Percentiles rank a stretch among this genome's conserved stretches.
phyloP scores from a whole-genome alignment of 2,329 filamentous ascomycete genomes.

The Beauveria varroae region DNA sequence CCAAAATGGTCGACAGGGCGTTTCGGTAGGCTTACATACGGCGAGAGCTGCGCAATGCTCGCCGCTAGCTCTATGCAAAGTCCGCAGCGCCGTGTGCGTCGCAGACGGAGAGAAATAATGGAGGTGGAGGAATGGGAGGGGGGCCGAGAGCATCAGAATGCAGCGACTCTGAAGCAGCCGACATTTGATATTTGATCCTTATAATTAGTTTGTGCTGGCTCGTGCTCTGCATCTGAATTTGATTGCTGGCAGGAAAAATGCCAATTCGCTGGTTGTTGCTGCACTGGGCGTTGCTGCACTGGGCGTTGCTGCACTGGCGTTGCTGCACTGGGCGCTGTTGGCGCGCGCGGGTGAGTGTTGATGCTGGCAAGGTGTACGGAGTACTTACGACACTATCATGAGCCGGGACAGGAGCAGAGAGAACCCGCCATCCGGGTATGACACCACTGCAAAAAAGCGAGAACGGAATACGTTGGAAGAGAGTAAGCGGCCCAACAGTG shows the following conservation, averaged over 20 bases:
- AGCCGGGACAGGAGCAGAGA: no score
- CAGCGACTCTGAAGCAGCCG: no score
- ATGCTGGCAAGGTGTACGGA: no score
- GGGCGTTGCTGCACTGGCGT: no score
- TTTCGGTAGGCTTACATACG: slow-evolving; percentile 24
- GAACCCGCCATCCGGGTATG: no score
- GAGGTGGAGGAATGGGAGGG: neutral
- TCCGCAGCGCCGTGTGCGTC: neutral
- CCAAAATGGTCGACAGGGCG: slow-evolving; percentile 19
- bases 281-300: neutral
- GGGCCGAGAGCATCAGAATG: neutral
- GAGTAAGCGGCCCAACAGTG: neutral
- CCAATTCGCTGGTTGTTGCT: neutral
- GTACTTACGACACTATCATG: no score
- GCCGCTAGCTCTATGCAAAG: slow-evolving; percentile 11
- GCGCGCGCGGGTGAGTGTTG: no score
- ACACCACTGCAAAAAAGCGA: neutral
- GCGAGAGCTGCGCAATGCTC: slow-evolving; percentile 16
- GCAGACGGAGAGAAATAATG: no score
- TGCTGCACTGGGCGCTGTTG: neutral
- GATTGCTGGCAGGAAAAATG: neutral
- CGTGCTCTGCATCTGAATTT: neutral
- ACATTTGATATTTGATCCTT: no score
- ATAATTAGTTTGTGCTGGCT: neutral
- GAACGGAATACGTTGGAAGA: neutral